Evolutionary conservation across 306 rosid species (phyloP).

Genomic region (Alnus rubra): DNA sequence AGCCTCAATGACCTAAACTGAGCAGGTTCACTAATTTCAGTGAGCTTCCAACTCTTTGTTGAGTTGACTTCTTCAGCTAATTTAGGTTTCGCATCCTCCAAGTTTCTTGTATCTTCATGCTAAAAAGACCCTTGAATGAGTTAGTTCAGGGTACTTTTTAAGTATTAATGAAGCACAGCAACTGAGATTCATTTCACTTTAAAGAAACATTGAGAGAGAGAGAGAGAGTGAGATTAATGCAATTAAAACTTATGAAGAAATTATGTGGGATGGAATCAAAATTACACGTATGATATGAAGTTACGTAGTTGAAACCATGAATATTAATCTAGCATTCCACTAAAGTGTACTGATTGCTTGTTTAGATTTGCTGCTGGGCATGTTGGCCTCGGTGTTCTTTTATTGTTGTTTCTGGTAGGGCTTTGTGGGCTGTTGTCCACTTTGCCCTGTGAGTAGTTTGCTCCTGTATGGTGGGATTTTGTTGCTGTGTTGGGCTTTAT

Average conservation of each 20-base stretch:
- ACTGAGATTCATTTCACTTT: background rate
- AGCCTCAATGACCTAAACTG: constrained; percentile 30
- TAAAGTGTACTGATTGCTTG: background rate
- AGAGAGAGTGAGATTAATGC: background rate
- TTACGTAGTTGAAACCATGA: background rate
- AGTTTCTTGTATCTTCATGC: constrained; percentile 9
- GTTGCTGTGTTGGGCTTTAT: too few relatives aligned
- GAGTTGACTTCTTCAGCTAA: background rate
- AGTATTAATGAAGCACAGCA: background rate
- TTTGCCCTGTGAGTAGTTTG: too few relatives aligned
- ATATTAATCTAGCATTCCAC: background rate
- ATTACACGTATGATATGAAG: background rate
- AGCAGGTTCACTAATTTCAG: constrained; percentile 32
- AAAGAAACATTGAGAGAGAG: background rate
- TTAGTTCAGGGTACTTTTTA: background rate
- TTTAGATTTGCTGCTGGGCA: too few relatives aligned
- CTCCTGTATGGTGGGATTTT: too few relatives aligned
- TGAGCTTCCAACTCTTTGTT: constrained; percentile 30
- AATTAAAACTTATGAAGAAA: background rate
- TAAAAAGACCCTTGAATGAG: background rate
- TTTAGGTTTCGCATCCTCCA: constrained; percentile 5
- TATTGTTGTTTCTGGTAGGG: too few relatives aligned
- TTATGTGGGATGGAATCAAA: background rate
- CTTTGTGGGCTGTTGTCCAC: too few relatives aligned
- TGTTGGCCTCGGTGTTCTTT: too few relatives aligned